phyloP scores from a whole-genome alignment of 176 grass and related monocot species.

The Rhynchospora breviuscula region DNA sequence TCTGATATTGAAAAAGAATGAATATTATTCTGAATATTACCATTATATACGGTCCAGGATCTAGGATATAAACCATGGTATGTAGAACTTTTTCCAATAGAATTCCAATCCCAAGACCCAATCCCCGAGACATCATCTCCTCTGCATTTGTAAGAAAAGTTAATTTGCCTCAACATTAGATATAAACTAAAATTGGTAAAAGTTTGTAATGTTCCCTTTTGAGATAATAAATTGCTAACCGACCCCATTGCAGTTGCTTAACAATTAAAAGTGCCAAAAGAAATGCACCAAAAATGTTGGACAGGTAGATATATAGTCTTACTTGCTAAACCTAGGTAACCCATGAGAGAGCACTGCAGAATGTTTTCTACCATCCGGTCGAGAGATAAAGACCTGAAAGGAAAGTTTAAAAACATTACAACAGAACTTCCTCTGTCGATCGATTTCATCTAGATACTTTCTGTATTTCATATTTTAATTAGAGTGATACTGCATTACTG shows the following conservation, averaged over 20 bases:
- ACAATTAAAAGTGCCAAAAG: not conserved
- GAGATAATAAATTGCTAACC: not conserved
- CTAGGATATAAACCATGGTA: slow-evolving; percentile 97
- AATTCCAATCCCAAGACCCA: slow-evolving; percentile 95
- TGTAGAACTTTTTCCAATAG: slow-evolving; percentile 47
- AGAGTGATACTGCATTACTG: not conserved
- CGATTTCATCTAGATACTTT: not conserved
- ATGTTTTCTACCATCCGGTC: slow-evolving; percentile 62
- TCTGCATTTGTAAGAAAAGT: slow-evolving; percentile 63
- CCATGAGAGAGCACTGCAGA: slow-evolving; percentile 73
- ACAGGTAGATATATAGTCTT: slow-evolving; percentile 27
- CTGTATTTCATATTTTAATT: not conserved
- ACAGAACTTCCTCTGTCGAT: not conserved
- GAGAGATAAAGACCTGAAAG: slow-evolving; percentile 73
- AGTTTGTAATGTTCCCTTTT: not conserved
- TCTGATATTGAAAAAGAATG: not conserved
- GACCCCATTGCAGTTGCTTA: not conserved
- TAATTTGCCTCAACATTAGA: not conserved
- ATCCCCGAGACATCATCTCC: slow-evolving; percentile 76
- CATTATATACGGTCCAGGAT: slow-evolving; percentile 88
- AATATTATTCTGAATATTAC: slow-evolving; percentile 19
- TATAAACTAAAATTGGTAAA: not conserved
- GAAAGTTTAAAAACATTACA: not conserved
- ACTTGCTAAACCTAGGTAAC: slow-evolving; percentile 66
- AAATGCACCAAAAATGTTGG: slow-evolving; percentile 1